Evolutionary conservation across 768 basidiomycete species (phyloP).

Genomic region (Plicaturopsis crispa): DNA sequence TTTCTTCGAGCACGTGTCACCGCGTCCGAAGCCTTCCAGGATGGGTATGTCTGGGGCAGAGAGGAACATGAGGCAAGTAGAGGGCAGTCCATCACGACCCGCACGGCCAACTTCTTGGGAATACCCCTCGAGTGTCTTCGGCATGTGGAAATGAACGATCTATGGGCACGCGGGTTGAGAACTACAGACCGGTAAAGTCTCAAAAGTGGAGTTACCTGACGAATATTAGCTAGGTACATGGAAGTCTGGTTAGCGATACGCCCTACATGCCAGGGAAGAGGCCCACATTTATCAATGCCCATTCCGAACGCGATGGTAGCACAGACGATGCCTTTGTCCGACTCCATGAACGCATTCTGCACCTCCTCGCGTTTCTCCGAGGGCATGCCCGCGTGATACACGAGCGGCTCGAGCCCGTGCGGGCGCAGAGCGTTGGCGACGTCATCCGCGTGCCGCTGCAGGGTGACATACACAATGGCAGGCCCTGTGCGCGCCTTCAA

Average conservation of each 20-base stretch:
- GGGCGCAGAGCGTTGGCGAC: slow-evolving; percentile 21
- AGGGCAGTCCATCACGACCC: slow-evolving; percentile 32
- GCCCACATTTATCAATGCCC: slow-evolving; percentile 33
- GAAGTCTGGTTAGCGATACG: not conserved
- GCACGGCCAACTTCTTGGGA: slow-evolving; percentile 39
- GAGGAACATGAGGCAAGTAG: slow-evolving; percentile 38
- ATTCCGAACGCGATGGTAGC: slow-evolving; percentile 41
- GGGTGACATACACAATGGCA: slow-evolving; percentile 38
- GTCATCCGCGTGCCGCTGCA: slow-evolving; percentile 32
- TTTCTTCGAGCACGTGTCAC: slow-evolving; percentile 35
- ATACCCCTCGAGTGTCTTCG: slow-evolving; percentile 39
- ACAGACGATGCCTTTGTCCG: slow-evolving; percentile 28
- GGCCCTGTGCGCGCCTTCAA: slow-evolving; percentile 29
- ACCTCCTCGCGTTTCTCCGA: slow-evolving; percentile 25
- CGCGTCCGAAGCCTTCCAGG: slow-evolving; percentile 40
- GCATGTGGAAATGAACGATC: slow-evolving; percentile 34
- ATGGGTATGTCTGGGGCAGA: slow-evolving; percentile 33
- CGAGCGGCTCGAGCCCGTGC: slow-evolving; percentile 19
- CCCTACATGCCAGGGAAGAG: too few species aligned
- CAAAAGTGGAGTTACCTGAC: slow-evolving; percentile 18
- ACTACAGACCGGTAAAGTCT: not conserved
- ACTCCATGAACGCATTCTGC: slow-evolving; percentile 31
- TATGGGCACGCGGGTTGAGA: slow-evolving; percentile 9
- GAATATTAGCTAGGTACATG: slow-evolving; percentile 19
- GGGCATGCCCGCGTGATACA: slow-evolving; percentile 37